These are phyloP conservation scores for Pythium chondricola DNA, from an alignment of 352 stramenopile genomes.

Conservation along the genomic window DNA sequence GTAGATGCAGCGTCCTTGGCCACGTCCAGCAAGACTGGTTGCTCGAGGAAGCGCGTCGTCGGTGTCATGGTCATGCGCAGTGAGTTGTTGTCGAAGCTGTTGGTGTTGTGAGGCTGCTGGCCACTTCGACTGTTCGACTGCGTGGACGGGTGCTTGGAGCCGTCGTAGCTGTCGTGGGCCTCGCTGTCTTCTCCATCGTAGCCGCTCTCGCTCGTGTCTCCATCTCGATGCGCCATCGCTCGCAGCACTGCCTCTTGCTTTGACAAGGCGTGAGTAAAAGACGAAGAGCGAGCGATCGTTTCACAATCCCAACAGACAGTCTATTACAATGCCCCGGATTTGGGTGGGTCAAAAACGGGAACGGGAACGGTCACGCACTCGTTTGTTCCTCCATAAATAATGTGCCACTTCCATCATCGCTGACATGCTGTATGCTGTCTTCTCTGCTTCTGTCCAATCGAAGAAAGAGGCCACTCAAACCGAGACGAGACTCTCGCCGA, in stretches of 20 bases:
- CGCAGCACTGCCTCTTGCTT: too few species aligned
- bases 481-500: constrained; percentile 13
- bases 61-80: constrained; percentile 42
- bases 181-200: constrained; percentile 5
- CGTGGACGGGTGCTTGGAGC: background rate
- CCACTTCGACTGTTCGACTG: background rate
- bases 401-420: too few species aligned
- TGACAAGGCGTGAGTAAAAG: too few species aligned
- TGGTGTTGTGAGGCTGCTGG: background rate
- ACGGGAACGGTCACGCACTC: too few species aligned
- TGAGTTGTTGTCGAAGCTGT: constrained; percentile 4
- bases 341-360: too few species aligned
- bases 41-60: constrained; percentile 45
- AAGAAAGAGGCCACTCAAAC: too few species aligned
- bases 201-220: background rate
- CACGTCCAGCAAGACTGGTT: constrained; percentile 36
- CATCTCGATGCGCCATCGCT: too few species aligned
- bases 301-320: too few species aligned
- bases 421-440: too few species aligned
- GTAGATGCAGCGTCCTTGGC: constrained; percentile 21
- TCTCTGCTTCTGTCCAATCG: too few species aligned
- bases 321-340: too few species aligned
- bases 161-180: constrained; percentile 9
- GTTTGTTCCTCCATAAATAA: constrained; percentile 18
- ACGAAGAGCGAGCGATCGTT: too few species aligned